Conservation (phyloP, 768 basidiomycete species). For the Jaapia argillacea region DNA sequence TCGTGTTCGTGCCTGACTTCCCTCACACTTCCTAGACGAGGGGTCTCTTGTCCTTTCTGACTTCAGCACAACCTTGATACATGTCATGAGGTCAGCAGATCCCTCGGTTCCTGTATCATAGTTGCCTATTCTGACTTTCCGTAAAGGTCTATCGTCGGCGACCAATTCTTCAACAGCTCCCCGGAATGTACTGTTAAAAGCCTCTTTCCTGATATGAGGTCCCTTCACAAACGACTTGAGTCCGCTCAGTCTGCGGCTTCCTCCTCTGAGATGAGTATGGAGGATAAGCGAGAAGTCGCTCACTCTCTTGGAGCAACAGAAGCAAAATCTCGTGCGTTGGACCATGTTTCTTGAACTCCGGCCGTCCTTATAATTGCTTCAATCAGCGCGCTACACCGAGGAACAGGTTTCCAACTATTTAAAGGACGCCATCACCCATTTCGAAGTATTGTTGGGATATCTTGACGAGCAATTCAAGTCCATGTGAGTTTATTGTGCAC, state of each 20-base stretch:
- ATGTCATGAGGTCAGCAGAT: background rate
- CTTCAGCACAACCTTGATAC: background rate
- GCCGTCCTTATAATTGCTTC: background rate
- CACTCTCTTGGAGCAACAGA: background rate
- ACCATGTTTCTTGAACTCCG: background rate
- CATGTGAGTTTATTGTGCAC: slow-evolving; percentile 9
- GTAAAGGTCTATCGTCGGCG: background rate
- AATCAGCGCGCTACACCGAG: background rate
- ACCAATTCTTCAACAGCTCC: background rate
- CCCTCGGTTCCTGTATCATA: background rate
- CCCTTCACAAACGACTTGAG: background rate
- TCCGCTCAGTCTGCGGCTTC: background rate
- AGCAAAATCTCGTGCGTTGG: background rate
- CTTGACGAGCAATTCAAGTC: slow-evolving; percentile 10
- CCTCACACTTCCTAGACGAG: background rate
- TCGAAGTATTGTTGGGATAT: slow-evolving; percentile 5
- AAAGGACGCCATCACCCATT: slow-evolving; percentile 5
- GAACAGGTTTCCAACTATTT: slow-evolving; percentile 2
- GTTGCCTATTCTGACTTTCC: background rate
- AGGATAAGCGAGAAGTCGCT: background rate
- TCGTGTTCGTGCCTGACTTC: background rate
- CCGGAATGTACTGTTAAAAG: background rate
- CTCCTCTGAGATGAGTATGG: background rate
- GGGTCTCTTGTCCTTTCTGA: background rate
- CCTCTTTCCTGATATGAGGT: background rate